Base-by-base conservation (phyloP, 2,329 filamentous ascomycete species). In the Zopfia rhizophila region DNA sequence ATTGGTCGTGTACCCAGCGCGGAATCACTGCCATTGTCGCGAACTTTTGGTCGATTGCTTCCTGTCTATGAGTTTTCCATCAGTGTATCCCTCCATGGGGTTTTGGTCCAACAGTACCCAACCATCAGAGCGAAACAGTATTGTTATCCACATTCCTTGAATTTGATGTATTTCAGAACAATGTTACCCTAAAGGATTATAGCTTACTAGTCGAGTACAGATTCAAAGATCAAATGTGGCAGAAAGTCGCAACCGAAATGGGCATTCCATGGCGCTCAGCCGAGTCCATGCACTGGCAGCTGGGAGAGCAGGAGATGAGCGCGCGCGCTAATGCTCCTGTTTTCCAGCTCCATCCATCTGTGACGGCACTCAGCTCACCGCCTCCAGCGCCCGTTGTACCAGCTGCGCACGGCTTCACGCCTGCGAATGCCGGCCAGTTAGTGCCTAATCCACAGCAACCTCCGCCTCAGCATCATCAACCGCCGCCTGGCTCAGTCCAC, bases 191-290 rank as follows among this genome's bases (percentile, higher is more conserved):
- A 43, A 25, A 46, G n/a, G n/a, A n/a, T 19, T 25, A 45, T 30
- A 31, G 54, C 68, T 70, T 47, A 70, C 56, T 24, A 29, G 19
- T 32, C 31, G 29, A 17, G n/a, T 35, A 22, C 68, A 97, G 93
- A 72, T 96, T 97, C 79, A 97, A 97, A 74, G 85, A 90, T 54
- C 91, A 97, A 68, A 97, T 97, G 91, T 99, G 93, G 93, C 86
- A 90, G 49, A 94, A 93, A 65, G 89, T 97, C 16, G 91, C 92
- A 29, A 91, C 94, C 70, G 93, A 97, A 73, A 93, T 99, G 87
- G 87, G 86, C 21, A 87, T 97, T 45, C 94, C 93, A 24, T 97
- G 93, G 93, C 84, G 94, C 64, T 91, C 94, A 13, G 93, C 90
- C 35, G 93, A 99, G 74, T 92, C 91, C 4, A 97, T 97, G 92